Evolutionary conservation across 352 stramenopile genomes (phyloP), one percentile per base, ranked within the genome.

Genomic region (Phytophthora pseudosyringae): DNA sequence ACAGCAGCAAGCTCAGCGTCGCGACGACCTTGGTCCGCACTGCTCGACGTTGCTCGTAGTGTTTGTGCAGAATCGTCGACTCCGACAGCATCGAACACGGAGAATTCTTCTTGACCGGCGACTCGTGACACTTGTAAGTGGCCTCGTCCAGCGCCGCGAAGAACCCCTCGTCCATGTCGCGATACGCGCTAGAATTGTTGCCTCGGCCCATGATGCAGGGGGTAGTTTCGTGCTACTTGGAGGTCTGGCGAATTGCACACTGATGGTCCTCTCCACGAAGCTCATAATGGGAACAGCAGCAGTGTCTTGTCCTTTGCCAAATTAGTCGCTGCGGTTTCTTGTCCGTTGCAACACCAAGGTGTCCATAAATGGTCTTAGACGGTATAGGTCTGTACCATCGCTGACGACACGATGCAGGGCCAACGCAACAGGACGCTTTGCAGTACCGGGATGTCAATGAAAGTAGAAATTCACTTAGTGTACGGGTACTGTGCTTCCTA

Each of bases 121-220:
- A 74, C 47, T 65, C 32, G 55, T 77, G 59, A 32, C 59, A 71
- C 45, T 77, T 43, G 51, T 74, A 77, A 36, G 56, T 65, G 36
- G 45, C 50, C 7, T 65, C 59, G 36, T 71, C 69, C 28, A 66
- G 41, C 11, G 65, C 65, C 50, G 59, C 15, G 46, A 77, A 77
- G 45, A 74, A 62, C 31, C 69, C 64, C 29, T 77, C 59, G 35
- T 77, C 69, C 59, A 71, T 71, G 15, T 78, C 69, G 29, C 52
- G 54, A 58, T 71, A 71, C 15, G 64, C 69, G 21, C 54, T 69
- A 10, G 51, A 54, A 3, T 55, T 54, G 31, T 43, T 41, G 29
- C 56, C 50, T 53, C 43, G 12, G 3, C 50, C 51, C 51, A 72
- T 72, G 8, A 16, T 41, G 51, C 21, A n/a, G 12, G 0, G n/a